These are phyloP conservation scores for Heterobasidion annosum DNA, from an alignment of 1,284 basidiomycete genomes.

Conservation along the genomic window DNA sequence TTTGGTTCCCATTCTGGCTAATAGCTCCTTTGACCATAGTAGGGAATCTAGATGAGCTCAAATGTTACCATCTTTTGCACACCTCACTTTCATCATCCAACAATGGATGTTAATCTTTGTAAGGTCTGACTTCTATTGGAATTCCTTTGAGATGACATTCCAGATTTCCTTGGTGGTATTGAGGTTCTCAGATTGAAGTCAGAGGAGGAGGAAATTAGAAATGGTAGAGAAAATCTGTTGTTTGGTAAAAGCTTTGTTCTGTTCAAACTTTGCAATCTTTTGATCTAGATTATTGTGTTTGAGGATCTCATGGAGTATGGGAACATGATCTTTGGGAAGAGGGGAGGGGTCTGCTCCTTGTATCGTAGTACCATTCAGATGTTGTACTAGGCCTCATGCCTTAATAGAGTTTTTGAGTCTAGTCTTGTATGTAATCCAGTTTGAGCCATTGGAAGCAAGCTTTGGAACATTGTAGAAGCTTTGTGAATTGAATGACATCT, in stretches of 20 bases:
- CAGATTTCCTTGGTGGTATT: too few species aligned
- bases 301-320: not conserved
- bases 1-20: conserved; percentile 13
- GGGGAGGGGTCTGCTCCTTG: not conserved
- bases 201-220: too few species aligned
- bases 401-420: not conserved
- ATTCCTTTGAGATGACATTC: conserved; percentile 4
- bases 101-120: conserved; percentile 13
- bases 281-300: not conserved
- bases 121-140: conserved; percentile 11
- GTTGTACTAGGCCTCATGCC: not conserved
- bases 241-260: not conserved
- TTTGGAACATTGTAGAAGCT: not conserved
- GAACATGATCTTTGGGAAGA: not conserved
- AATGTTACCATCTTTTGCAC: conserved; percentile 12
- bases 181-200: too few species aligned
- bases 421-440: not conserved
- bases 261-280: not conserved
- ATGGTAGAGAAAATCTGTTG: too few species aligned
- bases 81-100: conserved; percentile 11
- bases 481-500: not conserved
- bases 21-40: conserved; percentile 10
- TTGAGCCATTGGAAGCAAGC: not conserved
- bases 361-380: not conserved
- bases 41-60: conserved; percentile 13